A percentile compares a stretch with the other conserved stretches of the same genome.
phyloP scores from a whole-genome alignment of 257 asterid genomes.

The Apocynum venetum region DNA sequence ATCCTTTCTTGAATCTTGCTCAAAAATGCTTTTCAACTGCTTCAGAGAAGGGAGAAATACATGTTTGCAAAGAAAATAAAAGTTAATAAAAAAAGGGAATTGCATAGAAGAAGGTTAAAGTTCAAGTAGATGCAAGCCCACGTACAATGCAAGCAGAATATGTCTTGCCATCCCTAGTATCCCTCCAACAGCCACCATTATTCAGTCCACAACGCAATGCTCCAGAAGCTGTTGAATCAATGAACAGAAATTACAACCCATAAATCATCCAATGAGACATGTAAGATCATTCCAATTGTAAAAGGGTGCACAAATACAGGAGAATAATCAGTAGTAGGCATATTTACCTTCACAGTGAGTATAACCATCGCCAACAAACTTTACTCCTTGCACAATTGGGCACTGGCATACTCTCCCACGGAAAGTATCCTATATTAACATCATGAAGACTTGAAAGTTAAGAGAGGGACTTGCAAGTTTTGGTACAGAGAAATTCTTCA shows the following conservation, averaged over 20 bases:
- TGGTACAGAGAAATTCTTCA: neutral
- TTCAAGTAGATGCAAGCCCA: slow-evolving; percentile 10
- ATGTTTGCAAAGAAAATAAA: neutral
- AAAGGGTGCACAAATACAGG: neutral
- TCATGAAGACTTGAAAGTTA: neutral
- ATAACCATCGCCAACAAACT: slow-evolving; percentile 89
- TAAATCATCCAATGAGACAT: neutral
- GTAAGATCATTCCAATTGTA: neutral
- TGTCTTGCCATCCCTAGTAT: slow-evolving; percentile 58
- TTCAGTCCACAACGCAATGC: slow-evolving; percentile 75
- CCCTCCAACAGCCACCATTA: slow-evolving; percentile 94
- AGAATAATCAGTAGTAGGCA: neutral
- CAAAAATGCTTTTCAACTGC: slow-evolving; percentile 2
- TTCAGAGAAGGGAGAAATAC: neutral
- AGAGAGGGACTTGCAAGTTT: neutral
- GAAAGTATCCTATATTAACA: slow-evolving; percentile 70
- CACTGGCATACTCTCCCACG: slow-evolving; percentile 92
- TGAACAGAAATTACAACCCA: slow-evolving; percentile 3
- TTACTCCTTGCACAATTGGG: slow-evolving; percentile 79
- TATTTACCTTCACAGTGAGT: slow-evolving; percentile 77
- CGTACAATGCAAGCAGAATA: slow-evolving; percentile 93
- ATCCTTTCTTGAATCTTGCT: neutral
- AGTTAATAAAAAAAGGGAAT: neutral
- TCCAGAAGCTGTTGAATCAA: slow-evolving; percentile 69
- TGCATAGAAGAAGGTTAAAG: neutral